Percentiles rank a stretch among this genome's conserved stretches.
Evolutionary conservation across 805 yeast genomes (phyloP).

Genomic region (Suhomyces sp.): DNA sequence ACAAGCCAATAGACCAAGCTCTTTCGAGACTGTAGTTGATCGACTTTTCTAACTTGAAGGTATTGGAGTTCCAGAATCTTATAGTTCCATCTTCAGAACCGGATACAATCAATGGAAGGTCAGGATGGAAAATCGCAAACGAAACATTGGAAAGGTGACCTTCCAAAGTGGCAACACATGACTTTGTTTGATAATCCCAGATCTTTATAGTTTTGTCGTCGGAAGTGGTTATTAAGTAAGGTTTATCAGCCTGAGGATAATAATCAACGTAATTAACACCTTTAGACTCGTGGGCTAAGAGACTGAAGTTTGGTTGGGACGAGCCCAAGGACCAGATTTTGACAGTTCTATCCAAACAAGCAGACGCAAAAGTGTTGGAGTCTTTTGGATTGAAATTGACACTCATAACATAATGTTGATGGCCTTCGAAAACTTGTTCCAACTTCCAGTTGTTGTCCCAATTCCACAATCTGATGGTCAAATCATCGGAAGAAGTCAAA

Average conservation of each 20-base stretch:
- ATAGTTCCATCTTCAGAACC: constrained; percentile 97
- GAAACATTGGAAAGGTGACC: constrained; percentile 95
- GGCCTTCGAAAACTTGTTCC: constrained; percentile 92
- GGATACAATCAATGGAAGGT: constrained; percentile 87
- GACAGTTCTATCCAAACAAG: constrained; percentile 93
- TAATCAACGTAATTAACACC: constrained; percentile 97
- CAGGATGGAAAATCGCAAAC: constrained; percentile 98
- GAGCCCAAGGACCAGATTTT: constrained; percentile 96
- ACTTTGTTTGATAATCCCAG: constrained; percentile 97
- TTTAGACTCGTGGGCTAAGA: constrained; percentile 85
- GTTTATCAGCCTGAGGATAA: constrained; percentile 96
- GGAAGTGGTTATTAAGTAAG: constrained; percentile 86
- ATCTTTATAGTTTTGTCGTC: constrained; percentile 87
- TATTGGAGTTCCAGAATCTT: constrained; percentile 91
- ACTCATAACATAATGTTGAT: constrained; percentile 92
- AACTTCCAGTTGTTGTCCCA: constrained; percentile 94
- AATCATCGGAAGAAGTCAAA: constrained; percentile 88
- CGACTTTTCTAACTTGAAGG: constrained; percentile 91
- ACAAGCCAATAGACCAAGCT: constrained; percentile 90
- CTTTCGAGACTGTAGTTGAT: constrained; percentile 90
- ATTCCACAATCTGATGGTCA: constrained; percentile 91
- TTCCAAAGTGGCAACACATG: constrained; percentile 89
- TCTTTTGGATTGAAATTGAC: constrained; percentile 96
- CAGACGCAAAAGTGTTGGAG: constrained; percentile 95
- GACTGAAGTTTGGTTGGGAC: constrained; percentile 83